Evolutionary conservation across 2,329 filamentous ascomycete species (phyloP).

Genomic region (Fulvia fulva): DNA sequence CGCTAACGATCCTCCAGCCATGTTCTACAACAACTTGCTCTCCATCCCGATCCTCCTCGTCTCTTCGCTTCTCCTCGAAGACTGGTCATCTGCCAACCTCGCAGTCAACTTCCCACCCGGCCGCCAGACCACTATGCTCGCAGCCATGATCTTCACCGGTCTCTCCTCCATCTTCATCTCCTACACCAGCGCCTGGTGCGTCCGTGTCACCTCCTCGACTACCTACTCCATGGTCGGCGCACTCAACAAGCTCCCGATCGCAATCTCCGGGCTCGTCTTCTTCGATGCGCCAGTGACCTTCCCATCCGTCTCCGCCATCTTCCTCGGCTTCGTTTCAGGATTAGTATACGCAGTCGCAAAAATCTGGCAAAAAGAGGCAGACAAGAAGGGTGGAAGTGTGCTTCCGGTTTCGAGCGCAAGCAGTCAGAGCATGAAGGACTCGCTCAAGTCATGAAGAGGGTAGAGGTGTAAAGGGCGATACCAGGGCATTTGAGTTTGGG

Average conservation of each 20-base stretch:
- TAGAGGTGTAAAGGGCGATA: not conserved
- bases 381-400: conserved; percentile 50
- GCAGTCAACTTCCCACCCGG: conserved; percentile 81
- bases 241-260: conserved; percentile 96
- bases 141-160: conserved; percentile 91
- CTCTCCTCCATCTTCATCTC: conserved; percentile 95
- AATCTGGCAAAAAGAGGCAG: conserved; percentile 69
- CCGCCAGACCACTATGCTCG: conserved; percentile 68
- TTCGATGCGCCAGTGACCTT: conserved; percentile 92
- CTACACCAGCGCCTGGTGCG: conserved; percentile 99
- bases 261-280: conserved; percentile 86
- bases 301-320: conserved; percentile 85
- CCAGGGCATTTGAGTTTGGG: not conserved
- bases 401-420: conserved; percentile 69
- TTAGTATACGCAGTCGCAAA: conserved; percentile 87
- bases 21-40: conserved; percentile 99
- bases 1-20: conserved; percentile 56
- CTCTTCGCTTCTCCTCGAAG: conserved; percentile 77
- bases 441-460: conserved; percentile 60
- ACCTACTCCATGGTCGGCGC: conserved; percentile 99
- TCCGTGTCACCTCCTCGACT: conserved; percentile 92
- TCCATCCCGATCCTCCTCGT: conserved; percentile 87
- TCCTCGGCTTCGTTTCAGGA: conserved; percentile 85
- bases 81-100: conserved; percentile 87
- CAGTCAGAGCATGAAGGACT: conserved; percentile 84